A percentile compares a stretch with the other conserved stretches of the same genome.
Evolutionary conservation across 768 basidiomycete genomes (phyloP).

Genomic region (Suillus paluster): DNA sequence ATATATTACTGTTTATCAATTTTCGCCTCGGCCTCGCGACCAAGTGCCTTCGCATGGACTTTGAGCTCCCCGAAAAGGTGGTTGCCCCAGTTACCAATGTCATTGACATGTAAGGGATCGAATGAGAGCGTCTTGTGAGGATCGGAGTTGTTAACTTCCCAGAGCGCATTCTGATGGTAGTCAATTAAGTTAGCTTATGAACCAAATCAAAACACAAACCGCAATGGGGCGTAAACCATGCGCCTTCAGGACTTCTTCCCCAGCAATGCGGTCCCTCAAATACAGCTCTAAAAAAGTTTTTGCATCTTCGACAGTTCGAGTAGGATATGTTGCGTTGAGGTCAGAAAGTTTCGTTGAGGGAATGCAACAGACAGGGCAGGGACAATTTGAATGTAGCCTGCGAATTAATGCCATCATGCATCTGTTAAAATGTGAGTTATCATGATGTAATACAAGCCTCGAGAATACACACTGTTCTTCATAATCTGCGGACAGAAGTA

Average conservation of each 20-base stretch:
- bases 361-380: conserved; percentile 44
- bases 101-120: conserved; percentile 43
- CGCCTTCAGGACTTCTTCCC: conserved; percentile 20
- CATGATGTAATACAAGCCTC: neutral
- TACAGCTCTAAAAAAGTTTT: neutral
- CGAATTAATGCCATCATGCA: conserved; percentile 40
- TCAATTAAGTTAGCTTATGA: neutral
- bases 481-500: conserved; percentile 31
- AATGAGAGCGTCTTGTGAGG: conserved; percentile 37
- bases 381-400: conserved; percentile 28
- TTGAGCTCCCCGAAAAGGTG: conserved; percentile 27
- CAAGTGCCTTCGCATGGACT: neutral
- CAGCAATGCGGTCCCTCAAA: conserved; percentile 11
- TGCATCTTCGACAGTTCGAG: neutral
- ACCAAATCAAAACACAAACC: neutral
- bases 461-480: conserved; percentile 26
- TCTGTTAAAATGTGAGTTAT: too few species aligned
- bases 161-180: conserved; percentile 43
- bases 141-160: conserved; percentile 38
- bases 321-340: conserved; percentile 16
- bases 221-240: conserved; percentile 15
- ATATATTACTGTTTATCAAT: conserved; percentile 18
- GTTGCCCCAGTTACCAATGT: conserved; percentile 35
- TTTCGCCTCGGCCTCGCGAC: neutral
- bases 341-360: conserved; percentile 28